These are phyloP conservation scores for Trematosphaeria pertusa DNA, from an alignment of 2,329 filamentous ascomycete genomes.

Conservation along the genomic window DNA sequence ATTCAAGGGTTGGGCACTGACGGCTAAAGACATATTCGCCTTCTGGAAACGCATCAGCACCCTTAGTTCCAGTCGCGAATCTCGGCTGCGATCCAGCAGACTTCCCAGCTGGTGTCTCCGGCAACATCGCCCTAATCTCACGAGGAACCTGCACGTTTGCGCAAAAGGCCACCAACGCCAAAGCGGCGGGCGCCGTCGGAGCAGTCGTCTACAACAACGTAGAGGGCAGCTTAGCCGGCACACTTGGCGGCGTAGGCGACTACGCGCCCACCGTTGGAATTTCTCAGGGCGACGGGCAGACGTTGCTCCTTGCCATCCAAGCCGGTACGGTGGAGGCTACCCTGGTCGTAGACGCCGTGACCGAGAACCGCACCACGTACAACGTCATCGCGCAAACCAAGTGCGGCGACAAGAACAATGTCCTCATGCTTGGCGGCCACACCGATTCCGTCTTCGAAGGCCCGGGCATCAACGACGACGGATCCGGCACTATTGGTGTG, in stretches of 20 bases:
- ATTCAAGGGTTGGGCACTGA: neutral
- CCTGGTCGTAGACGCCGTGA: conserved; percentile 51
- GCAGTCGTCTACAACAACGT: conserved; percentile 77
- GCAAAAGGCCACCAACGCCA: conserved; percentile 70
- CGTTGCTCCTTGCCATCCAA: conserved; percentile 61
- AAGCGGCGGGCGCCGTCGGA: conserved; percentile 70
- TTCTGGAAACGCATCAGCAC: conserved; percentile 65
- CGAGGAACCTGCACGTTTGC: conserved; percentile 74
- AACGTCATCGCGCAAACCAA: conserved; percentile 49
- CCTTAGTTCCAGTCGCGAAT: conserved; percentile 67
- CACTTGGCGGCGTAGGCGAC: conserved; percentile 62
- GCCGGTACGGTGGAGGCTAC: conserved; percentile 43
- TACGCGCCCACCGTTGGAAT: conserved; percentile 74
- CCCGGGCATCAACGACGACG: conserved; percentile 53
- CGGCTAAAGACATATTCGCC: conserved; percentile 62
- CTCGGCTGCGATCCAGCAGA: conserved; percentile 68
- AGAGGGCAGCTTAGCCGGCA: conserved; percentile 67
- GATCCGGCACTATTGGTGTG: conserved; percentile 49
- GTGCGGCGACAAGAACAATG: conserved; percentile 50
- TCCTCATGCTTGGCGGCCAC: conserved; percentile 50
- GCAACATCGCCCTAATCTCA: conserved; percentile 71
- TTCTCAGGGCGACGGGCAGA: conserved; percentile 64
- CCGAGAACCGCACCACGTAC: conserved; percentile 56
- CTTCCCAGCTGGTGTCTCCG: conserved; percentile 63
- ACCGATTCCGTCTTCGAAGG: conserved; percentile 52